Conservation (phyloP, 192 early-diverging fungal genomes). For the Piromyces finnis region DNA sequence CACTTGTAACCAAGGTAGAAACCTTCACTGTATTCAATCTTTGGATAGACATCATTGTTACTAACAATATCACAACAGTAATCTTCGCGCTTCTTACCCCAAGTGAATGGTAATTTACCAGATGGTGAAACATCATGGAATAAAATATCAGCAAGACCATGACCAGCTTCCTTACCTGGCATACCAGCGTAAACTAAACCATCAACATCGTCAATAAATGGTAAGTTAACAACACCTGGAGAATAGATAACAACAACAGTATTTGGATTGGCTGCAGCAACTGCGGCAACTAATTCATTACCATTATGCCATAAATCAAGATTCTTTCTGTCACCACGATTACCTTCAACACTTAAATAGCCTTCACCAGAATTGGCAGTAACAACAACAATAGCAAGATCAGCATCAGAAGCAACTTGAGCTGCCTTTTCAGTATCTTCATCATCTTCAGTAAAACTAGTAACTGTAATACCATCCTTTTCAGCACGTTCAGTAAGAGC, state of each 20-base stretch:
- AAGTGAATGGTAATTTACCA: conserved; percentile 43
- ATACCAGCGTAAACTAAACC: conserved; percentile 32
- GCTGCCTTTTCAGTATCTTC: neutral
- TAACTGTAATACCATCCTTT: neutral
- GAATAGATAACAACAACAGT: conserved; percentile 23
- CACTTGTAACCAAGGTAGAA: neutral
- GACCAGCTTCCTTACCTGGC: conserved; percentile 49
- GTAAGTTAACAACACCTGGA: conserved; percentile 24
- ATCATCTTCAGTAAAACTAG: neutral
- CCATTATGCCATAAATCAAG: neutral
- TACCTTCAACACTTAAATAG: neutral
- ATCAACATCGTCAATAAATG: conserved; percentile 16
- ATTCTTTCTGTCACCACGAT: neutral
- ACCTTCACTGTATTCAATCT: neutral
- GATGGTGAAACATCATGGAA: conserved; percentile 49
- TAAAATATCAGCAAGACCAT: conserved; percentile 43
- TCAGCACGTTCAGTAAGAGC: neutral
- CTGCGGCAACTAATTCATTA: conserved; percentile 6
- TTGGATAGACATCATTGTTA: neutral
- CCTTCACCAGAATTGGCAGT: neutral
- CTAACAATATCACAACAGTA: neutral
- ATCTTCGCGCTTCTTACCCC: neutral
- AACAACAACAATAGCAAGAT: neutral
- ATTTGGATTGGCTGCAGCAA: conserved; percentile 13
- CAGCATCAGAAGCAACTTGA: neutral